These are phyloP conservation scores for Pichia gijzeniarum DNA, from an alignment of 805 yeast genomes.

Conservation along the genomic window DNA sequence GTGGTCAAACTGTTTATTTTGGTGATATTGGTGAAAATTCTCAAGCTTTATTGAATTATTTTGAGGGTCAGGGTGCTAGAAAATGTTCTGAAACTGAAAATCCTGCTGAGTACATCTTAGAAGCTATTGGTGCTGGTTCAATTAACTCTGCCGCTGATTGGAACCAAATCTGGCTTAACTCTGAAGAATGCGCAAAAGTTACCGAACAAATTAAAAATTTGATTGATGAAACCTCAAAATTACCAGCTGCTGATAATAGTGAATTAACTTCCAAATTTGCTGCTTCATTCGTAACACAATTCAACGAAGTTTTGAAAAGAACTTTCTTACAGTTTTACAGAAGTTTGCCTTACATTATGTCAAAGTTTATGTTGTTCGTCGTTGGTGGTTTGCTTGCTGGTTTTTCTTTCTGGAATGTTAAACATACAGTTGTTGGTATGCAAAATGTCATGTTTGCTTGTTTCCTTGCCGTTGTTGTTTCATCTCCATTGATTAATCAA, in stretches of 20 bases:
- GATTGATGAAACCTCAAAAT: constrained; percentile 15
- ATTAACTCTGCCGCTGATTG: constrained; percentile 54
- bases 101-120: constrained; percentile 72
- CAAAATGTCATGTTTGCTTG: constrained; percentile 51
- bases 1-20: constrained; percentile 49
- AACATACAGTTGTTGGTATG: constrained; percentile 45
- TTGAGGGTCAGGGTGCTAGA: constrained; percentile 56
- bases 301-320: constrained; percentile 32
- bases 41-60: constrained; percentile 36
- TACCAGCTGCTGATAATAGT: constrained; percentile 14
- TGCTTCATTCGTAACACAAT: constrained; percentile 37
- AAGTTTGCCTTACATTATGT: constrained; percentile 41
- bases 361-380: constrained; percentile 37
- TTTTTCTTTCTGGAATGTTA: constrained; percentile 57
- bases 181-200: constrained; percentile 23
- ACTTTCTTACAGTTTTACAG: constrained; percentile 41
- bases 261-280: constrained; percentile 32
- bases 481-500: constrained; percentile 57
- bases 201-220: constrained; percentile 27
- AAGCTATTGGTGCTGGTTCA: constrained; percentile 77
- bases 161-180: constrained; percentile 52
- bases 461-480: constrained; percentile 49
- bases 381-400: constrained; percentile 42
- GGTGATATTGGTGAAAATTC: constrained; percentile 48
- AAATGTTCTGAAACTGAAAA: constrained; percentile 55